Percentiles rank a stretch among this genome's conserved stretches.
Conservation (phyloP, 768 basidiomycete genomes). For the Rhodosporidiobolus sp. region DNA sequence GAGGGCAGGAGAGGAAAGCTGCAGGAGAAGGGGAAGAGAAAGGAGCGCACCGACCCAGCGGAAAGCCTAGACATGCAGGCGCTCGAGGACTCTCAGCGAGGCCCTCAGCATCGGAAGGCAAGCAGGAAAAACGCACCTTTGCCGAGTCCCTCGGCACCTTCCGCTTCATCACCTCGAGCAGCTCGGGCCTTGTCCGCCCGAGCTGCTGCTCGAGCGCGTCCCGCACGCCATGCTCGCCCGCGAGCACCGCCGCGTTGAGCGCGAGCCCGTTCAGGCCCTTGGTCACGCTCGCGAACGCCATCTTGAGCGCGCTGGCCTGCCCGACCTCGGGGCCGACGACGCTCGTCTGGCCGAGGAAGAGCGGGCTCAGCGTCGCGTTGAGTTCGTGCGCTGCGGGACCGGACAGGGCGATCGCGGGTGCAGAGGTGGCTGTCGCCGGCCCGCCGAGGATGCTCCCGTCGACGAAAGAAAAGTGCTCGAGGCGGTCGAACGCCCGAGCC, state of each 20-base stretch:
- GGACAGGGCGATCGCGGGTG: not conserved
- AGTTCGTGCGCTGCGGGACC: not conserved
- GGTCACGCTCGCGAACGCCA: not conserved
- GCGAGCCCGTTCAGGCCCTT: not conserved
- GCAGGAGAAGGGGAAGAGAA: no score
- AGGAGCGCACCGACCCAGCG: slow-evolving; percentile 5
- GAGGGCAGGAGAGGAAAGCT: no score
- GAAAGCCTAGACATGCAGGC: not conserved
- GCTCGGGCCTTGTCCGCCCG: not conserved
- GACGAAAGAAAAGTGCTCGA: slow-evolving; percentile 1
- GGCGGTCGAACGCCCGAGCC: not conserved
- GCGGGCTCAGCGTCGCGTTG: not conserved
- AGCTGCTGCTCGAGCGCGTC: not conserved
- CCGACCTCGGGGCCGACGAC: not conserved
- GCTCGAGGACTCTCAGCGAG: not conserved
- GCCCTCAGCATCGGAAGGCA: not conserved
- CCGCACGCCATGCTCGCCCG: not conserved
- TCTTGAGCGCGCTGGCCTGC: not conserved
- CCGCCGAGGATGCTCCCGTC: slow-evolving; percentile 10
- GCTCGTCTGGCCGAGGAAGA: not conserved
- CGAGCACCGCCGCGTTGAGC: not conserved
- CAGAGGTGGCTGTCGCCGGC: not conserved
- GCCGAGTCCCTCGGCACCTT: not conserved
- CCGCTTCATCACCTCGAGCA: not conserved
- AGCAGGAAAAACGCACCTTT: not conserved